Percentiles rank a stretch among this genome's conserved stretches.
Conservation (phyloP, 768 basidiomycete genomes). For the Antrodiella citrinella region DNA sequence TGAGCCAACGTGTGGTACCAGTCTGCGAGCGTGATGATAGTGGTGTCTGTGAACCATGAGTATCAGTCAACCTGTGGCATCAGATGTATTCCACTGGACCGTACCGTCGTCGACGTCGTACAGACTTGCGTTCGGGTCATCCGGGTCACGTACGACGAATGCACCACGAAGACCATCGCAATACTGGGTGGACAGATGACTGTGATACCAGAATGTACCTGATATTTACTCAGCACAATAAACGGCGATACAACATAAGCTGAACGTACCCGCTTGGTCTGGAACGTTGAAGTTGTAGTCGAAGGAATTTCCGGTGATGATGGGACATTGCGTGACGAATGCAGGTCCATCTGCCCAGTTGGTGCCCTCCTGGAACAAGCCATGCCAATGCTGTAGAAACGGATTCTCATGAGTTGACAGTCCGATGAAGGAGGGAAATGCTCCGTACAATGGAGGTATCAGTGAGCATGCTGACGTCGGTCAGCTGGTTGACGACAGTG, state of each 20-base stretch:
- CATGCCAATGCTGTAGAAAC: constrained; percentile 35
- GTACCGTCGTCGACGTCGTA: constrained; percentile 43
- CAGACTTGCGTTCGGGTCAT: constrained; percentile 30
- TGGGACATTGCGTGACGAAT: constrained; percentile 35
- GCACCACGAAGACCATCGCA: constrained; percentile 49
- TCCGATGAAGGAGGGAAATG: neutral
- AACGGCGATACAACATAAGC: neutral
- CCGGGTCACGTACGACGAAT: constrained; percentile 28
- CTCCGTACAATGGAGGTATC: neutral
- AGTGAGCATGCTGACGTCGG: neutral
- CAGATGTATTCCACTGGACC: neutral
- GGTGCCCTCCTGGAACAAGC: constrained; percentile 33
- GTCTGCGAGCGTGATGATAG: constrained; percentile 37
- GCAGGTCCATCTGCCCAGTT: constrained; percentile 38
- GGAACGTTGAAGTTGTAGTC: constrained; percentile 27
- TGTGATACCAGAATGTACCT: constrained; percentile 41
- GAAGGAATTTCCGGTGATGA: constrained; percentile 28
- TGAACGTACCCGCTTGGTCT: constrained; percentile 17
- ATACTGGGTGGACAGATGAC: constrained; percentile 41
- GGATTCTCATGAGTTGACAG: neutral
- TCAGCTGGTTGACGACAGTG: neutral
- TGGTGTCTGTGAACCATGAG: constrained; percentile 19
- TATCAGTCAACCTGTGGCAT: neutral
- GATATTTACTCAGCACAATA: neutral
- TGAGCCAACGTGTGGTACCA: constrained; percentile 27